Base-by-base conservation (phyloP, 768 basidiomycete species). In the Dictyophora rubrovolvata region DNA sequence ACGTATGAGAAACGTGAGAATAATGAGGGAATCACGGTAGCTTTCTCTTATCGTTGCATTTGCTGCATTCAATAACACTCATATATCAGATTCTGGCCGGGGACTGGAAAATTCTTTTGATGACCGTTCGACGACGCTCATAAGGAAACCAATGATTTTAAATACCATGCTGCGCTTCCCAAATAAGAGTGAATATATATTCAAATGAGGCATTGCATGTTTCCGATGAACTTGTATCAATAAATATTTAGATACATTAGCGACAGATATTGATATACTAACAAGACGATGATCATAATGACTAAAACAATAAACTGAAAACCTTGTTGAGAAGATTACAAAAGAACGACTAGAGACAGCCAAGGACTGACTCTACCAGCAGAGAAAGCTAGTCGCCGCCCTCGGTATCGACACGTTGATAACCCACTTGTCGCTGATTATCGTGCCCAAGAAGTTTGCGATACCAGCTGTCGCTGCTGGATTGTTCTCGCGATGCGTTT, bases 321-420 rank as follows among this genome's bases (percentile, higher is more conserved):
- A 4, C 10, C n/a, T n/a, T 42, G 2, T 3, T n/a, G n/a, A 42
- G 12, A 42, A 14, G 42, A n/a, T 4, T 42, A n/a, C 42, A 42
- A 42, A 42, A 37, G 14, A 37, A 9, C n/a, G n/a, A 42, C 42
- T 9, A 12, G 7, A 37, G 42, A 42, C 42, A 42, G 4, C n/a
- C 2, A 42, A 12, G n/a, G 10, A 42, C 10, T 14, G 2, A n/a
- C 42, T 42, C 3, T 42, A 42, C n/a, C 3, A 42, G 11, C 11
- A 14, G 12, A 42, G 10, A 14, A 9, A n/a, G 78, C 79, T 79
- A 79, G 77, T 81, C 79, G 53, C 79, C 77, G 51, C 66, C 69
- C 52, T 69, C 20, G 69, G 71, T 49, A 83, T 77, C 48, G 79
- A 77, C 58, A n/a, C 22, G 23, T 21, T 53, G 57, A 42, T 59